Percentiles rank a stretch among this genome's conserved stretches.
Conservation (phyloP, 495 filamentous ascomycete genomes). For the Penicillium canariense region DNA sequence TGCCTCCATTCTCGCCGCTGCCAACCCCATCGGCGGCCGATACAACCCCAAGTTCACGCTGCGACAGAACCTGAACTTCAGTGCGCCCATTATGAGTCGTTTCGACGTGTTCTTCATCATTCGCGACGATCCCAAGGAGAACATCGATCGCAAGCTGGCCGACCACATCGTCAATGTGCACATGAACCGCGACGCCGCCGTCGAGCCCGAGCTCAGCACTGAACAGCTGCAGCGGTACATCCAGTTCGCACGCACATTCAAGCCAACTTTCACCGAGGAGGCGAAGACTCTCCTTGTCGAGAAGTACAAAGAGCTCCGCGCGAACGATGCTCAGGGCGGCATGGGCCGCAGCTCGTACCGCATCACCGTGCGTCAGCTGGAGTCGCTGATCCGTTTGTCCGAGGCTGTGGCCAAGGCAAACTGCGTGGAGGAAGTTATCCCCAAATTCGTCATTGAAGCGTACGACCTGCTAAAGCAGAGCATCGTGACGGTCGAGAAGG, state of each 20-base stretch:
- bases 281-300: conserved; percentile 81
- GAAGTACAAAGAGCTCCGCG: conserved; percentile 93
- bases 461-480: conserved; percentile 85
- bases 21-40: conserved; percentile 91
- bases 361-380: conserved; percentile 94
- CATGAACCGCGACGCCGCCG: conserved; percentile 83
- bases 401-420: conserved; percentile 98
- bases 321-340: conserved; percentile 92
- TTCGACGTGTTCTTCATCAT: conserved; percentile 99
- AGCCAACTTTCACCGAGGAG: conserved; percentile 85
- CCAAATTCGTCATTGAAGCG: conserved; percentile 84
- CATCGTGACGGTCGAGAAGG: conserved; percentile 97
- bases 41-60: conserved; percentile 96
- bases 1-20: conserved; percentile 92
- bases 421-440: conserved; percentile 86
- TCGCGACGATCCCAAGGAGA: conserved; percentile 93
- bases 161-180: conserved; percentile 95
- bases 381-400: conserved; percentile 88
- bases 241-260: conserved; percentile 92
- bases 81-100: conserved; percentile 95
- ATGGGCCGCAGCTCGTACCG: conserved; percentile 90
- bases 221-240: conserved; percentile 98
- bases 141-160: conserved; percentile 83
- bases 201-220: conserved; percentile 89
- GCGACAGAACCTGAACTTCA: conserved; percentile 96